Conservation (phyloP, 2,329 filamentous ascomycete species). For the Polychaeton citri region DNA sequence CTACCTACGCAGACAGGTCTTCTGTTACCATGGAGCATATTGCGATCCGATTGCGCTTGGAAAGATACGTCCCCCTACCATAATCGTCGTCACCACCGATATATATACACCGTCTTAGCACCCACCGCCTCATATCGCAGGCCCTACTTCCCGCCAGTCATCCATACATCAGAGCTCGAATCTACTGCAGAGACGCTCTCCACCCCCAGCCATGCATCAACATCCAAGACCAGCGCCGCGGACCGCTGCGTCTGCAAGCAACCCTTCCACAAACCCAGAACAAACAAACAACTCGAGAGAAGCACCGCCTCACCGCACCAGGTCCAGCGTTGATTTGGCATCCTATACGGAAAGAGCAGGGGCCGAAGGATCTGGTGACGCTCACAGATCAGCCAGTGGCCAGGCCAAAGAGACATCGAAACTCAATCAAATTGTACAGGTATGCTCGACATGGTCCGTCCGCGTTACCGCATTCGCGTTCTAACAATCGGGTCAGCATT, state of each 20-base stretch:
- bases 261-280: conserved; percentile 57
- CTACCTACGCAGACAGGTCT: background rate
- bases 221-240: conserved; percentile 64
- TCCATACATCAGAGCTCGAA: background rate
- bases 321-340: conserved; percentile 39
- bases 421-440: conserved; percentile 88
- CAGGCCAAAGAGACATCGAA: conserved; percentile 57
- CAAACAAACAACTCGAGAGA: conserved; percentile 64
- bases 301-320: conserved; percentile 34
- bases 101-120: background rate
- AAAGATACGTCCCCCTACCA: background rate
- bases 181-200: background rate
- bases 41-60: background rate
- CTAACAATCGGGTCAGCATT: conserved; percentile 49
- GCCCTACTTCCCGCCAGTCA: background rate
- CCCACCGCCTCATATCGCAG: background rate
- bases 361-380: conserved; percentile 32
- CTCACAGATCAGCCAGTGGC: conserved; percentile 21
- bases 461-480: background rate
- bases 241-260: conserved; percentile 58
- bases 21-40: conserved; percentile 1
- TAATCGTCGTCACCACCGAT: background rate
- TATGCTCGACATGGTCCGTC: conserved; percentile 26
- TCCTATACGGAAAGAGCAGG: conserved; percentile 37
- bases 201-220: conserved; percentile 60